Base-by-base conservation (phyloP, 2,329 filamentous ascomycete genomes). In the Cryphonectria naterciae region DNA sequence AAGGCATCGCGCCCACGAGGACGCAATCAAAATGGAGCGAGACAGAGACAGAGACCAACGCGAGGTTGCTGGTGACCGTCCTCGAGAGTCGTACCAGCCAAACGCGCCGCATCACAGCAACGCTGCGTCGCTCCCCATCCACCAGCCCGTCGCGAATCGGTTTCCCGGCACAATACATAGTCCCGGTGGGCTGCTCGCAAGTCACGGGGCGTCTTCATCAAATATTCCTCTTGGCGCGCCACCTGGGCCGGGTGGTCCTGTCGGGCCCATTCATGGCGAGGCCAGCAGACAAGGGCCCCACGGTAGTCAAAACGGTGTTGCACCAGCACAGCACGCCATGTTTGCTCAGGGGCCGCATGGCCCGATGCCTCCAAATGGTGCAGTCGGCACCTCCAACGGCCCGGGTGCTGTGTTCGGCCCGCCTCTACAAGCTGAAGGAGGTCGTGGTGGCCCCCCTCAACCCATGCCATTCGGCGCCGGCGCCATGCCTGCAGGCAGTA, bases 91-190 rank as follows among this genome's bases (percentile, higher is more conserved):
- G 67, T 91, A 90, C 77, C 91, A 91, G 75, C 87, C 88, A 28
- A 78, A 80, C 66, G 88, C 92, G 72, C 90, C 92, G 37, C 94
- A 96, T 78, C 95, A 98, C 80, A 96, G 92, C 81, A 95, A 93
- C 78, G 91, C 93, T 54, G 93, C 92, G 70, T 94, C 95, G 2
- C 93, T 97, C 68, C 94, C 95, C 68, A 91, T 98, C 76, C 95
- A 98, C 81, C 95, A 98, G 80, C 95, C 95, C 6, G 94, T 98
- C 71, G 95, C 95, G 73, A 90, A 94, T 78, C 86, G 95, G 81
- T 85, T 94, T 73, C 83, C 92, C 70, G 92, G 91, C 74, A 92
- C 93, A 67, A 97, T 98, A 70, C 95, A 97, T 79, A 97, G 94
- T 62, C 95, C 95, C 1, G 95, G 96, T 75, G 95, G 95, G 11